Conservation (phyloP, 2,329 filamentous ascomycete genomes). For the Colletotrichum godetiae region DNA sequence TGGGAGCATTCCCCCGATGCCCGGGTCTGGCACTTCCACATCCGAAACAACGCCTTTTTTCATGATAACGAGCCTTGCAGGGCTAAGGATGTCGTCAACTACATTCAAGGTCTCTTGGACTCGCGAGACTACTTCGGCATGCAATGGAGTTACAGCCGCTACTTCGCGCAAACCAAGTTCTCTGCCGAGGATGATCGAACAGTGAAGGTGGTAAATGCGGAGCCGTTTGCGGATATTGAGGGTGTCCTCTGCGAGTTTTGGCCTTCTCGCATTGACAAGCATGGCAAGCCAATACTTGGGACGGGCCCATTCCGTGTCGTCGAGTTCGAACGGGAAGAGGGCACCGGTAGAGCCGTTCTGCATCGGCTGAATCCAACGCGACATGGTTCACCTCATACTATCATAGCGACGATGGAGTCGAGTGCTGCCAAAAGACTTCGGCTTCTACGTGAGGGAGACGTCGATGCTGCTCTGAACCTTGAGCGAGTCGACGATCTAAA, state of each 20-base stretch:
- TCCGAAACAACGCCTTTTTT: conserved; percentile 15
- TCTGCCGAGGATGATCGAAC: background rate
- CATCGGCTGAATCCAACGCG: background rate
- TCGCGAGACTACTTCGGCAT: conserved; percentile 28
- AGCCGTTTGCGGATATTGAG: conserved; percentile 6
- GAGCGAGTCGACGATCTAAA: conserved; percentile 4
- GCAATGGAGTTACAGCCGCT: conserved; percentile 29
- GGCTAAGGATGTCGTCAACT: background rate
- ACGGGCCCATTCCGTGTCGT: conserved; percentile 14
- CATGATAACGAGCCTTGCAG: conserved; percentile 8
- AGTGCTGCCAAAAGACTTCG: background rate
- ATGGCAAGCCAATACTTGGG: conserved; percentile 18
- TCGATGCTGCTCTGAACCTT: conserved; percentile 16
- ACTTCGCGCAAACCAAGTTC: background rate
- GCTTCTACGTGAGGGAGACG: background rate
- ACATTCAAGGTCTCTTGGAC: conserved; percentile 12
- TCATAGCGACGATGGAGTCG: background rate
- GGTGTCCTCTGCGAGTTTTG: conserved; percentile 26
- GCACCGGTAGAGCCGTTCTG: background rate
- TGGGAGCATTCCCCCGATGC: conserved; percentile 16
- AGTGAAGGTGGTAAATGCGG: background rate
- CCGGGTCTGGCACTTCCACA: conserved; percentile 8
- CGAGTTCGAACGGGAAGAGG: conserved; percentile 1
- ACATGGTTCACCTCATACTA: background rate
- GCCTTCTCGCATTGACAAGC: background rate